Evolutionary conservation across 768 basidiomycete genomes (phyloP), one percentile per base, ranked within the genome.

Genomic region (Coprinopsis strossmayeri): DNA sequence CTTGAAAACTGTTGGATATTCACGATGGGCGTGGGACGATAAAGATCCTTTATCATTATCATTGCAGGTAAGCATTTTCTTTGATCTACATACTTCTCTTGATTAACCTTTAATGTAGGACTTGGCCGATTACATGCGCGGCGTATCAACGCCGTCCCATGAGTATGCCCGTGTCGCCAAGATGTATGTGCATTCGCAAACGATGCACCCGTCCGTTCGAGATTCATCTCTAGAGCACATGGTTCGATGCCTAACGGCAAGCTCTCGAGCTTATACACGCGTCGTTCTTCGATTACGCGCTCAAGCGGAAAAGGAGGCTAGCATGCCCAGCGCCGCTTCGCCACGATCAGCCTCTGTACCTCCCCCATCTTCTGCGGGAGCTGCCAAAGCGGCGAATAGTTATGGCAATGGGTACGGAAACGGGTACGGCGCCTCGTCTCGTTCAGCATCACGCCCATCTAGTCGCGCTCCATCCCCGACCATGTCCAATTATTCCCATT

Each of bases 191-290:
- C 79, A 81, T 44, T 72, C 76, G 0, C 64, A 74, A 21, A 55
- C 51, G 1, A 53, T 72, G 7, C 77, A 71, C 39, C 73, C 69
- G 1, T 59, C 64, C 21, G 64, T 67, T 39, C 70, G 73, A 20
- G 68, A 76, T 59, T 65, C 69, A 20, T 53, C 62, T 2, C 58
- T 71, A 24, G 55, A 62, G 20, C 69, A 72, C 3, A 70, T 73
- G 4, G 74, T 80, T n/a, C 68, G 69, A 12, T 64, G 68, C 3
- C 66, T 86, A 18, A 74, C 80, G 12, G 74, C 76, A 3, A 80
- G 85, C 0, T 77, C 84, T 12, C 76, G 88, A 2, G 79, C 88
- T 1, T 92, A 89, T 61, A 85, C 82, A 1, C 78, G 87, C n/a
- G 78, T 92, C 3, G 78, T 91, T 1, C 68, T 91, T 21, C 79